phyloP scores from a whole-genome alignment of 805 yeast species.

The Candida montana region DNA sequence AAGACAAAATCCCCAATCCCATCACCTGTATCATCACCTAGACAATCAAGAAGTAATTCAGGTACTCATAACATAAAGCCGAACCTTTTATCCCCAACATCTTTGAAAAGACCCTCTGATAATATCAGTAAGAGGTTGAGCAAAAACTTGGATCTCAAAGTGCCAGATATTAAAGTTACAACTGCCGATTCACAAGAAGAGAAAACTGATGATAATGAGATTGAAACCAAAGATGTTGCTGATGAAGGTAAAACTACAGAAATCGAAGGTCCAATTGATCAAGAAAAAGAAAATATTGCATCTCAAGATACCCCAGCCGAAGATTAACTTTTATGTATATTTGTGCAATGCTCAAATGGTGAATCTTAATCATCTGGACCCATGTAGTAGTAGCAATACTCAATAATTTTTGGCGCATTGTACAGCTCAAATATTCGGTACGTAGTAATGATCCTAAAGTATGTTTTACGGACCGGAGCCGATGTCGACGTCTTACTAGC shows the following conservation, averaged over 20 bases:
- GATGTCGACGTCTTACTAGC: too few relatives aligned
- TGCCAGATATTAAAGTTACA: not conserved
- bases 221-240: not conserved
- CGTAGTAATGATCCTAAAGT: too few relatives aligned
- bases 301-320: too few relatives aligned
- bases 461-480: too few relatives aligned
- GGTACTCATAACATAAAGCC: slow-evolving; percentile 2
- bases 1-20: slow-evolving; percentile 20
- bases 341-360: too few relatives aligned
- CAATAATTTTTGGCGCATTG: too few relatives aligned
- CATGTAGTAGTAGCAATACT: too few relatives aligned
- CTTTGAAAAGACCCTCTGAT: slow-evolving; percentile 19
- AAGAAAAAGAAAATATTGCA: too few relatives aligned
- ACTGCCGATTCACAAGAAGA: not conserved
- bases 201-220: not conserved
- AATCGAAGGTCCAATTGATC: too few relatives aligned
- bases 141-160: not conserved
- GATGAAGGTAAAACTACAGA: not conserved
- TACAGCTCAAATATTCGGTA: too few relatives aligned
- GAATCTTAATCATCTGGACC: too few relatives aligned
- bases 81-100: slow-evolving; percentile 6
- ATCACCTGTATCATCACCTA: slow-evolving; percentile 16
- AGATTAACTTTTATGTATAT: too few relatives aligned
- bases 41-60: slow-evolving; percentile 16
- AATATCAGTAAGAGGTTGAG: slow-evolving; percentile 18